phyloP scores from a whole-genome alignment of 441 rosid genomes.

The Jatropha multifida region DNA sequence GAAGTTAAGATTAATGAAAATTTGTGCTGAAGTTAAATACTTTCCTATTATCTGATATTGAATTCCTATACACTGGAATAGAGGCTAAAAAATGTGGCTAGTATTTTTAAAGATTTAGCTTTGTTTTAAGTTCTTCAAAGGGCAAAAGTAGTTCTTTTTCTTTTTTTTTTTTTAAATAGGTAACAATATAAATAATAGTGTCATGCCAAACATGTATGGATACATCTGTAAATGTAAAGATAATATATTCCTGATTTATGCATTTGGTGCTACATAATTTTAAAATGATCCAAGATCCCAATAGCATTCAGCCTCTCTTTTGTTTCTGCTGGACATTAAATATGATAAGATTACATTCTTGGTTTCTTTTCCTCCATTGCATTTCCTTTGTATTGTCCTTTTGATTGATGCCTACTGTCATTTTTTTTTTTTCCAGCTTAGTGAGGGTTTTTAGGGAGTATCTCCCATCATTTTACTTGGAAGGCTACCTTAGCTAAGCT shows the following conservation, averaged over 20 bases:
- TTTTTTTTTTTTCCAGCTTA: neutral
- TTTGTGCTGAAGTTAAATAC: neutral
- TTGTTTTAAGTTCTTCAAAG: neutral
- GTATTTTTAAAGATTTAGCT: neutral
- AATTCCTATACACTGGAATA: neutral
- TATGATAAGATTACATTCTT: neutral
- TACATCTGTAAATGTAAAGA: neutral
- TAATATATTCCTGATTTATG: neutral
- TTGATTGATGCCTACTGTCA: neutral
- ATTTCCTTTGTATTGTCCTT: neutral
- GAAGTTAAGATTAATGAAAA: neutral
- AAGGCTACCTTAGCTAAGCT: neutral
- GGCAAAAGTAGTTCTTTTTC: neutral
- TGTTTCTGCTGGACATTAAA: neutral
- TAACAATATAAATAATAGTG: conserved; percentile 2
- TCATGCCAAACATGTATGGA: neutral
- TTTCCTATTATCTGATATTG: neutral
- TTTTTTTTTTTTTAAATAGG: neutral
- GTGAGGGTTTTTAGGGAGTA: conserved; percentile 7
- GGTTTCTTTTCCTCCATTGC: neutral
- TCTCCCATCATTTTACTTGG: neutral
- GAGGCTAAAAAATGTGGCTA: neutral
- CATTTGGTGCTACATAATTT: conserved; percentile 4
- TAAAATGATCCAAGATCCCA: neutral
- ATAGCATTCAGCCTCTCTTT: neutral